Conservation (phyloP, 208 protist species). For the Leishmania major region DNA sequence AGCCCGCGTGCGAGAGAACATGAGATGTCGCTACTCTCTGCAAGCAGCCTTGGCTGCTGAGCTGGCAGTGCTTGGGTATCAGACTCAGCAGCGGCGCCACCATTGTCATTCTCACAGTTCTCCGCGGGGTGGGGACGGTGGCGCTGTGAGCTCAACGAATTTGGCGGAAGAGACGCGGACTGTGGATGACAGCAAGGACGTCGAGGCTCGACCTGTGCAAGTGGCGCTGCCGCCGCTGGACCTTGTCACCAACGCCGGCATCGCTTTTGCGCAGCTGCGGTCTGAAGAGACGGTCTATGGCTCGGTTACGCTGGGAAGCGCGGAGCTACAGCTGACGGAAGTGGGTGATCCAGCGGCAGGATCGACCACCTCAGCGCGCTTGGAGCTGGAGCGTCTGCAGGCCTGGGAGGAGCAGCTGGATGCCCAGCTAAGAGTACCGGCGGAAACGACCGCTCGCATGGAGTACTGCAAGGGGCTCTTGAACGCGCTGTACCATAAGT, state of each 20-base stretch:
- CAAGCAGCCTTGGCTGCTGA: slow-evolving; percentile 69
- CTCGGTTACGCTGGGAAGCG: slow-evolving; percentile 14
- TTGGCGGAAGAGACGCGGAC: neutral
- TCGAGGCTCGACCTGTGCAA: slow-evolving; percentile 6
- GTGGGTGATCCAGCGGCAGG: slow-evolving; percentile 50
- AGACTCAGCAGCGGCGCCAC: slow-evolving; percentile 13
- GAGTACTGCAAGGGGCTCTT: slow-evolving; percentile 24
- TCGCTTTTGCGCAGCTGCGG: slow-evolving; percentile 24
- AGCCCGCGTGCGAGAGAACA: slow-evolving; percentile 53
- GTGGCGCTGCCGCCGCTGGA: slow-evolving; percentile 28
- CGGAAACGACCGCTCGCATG: slow-evolving; percentile 8
- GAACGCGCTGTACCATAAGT: slow-evolving; percentile 28
- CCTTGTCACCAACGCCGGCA: slow-evolving; percentile 26
- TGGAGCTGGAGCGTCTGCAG: slow-evolving; percentile 52
- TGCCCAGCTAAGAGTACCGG: slow-evolving; percentile 9
- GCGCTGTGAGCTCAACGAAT: neutral
- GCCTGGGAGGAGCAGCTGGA: slow-evolving; percentile 16
- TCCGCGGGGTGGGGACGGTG: neutral
- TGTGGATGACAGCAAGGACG: neutral
- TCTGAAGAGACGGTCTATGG: slow-evolving; percentile 22
- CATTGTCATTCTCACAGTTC: slow-evolving; percentile 4
- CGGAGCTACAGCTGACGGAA: slow-evolving; percentile 46
- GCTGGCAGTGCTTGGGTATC: slow-evolving; percentile 41
- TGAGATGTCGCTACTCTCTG: slow-evolving; percentile 64
- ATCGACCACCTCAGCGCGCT: slow-evolving; percentile 65